Evolutionary conservation across 2,329 filamentous ascomycete genomes (phyloP).

Genomic region (Venturiaceae sp.): DNA sequence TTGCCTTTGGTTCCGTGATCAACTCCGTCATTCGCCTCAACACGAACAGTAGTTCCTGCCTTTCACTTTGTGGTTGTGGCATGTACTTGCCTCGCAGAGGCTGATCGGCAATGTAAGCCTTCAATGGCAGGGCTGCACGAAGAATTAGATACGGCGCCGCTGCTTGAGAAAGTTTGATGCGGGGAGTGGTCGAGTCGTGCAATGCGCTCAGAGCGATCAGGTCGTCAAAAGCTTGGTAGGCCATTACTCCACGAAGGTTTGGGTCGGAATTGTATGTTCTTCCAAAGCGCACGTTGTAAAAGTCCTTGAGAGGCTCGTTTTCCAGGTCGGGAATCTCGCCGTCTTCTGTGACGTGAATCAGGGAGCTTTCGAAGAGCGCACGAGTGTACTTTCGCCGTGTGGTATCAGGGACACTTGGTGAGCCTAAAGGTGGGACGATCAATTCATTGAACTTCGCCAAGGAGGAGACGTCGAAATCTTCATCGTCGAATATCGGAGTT

Average conservation of each 20-base stretch:
- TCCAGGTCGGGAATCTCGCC: constrained; percentile 45
- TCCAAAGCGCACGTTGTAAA: constrained; percentile 59
- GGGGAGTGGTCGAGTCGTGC: constrained; percentile 32
- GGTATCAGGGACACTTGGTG: constrained; percentile 52
- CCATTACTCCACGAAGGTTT: constrained; percentile 59
- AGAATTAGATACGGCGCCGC: constrained; percentile 75
- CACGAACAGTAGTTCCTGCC: constrained; percentile 67
- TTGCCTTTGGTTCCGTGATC: constrained; percentile 58
- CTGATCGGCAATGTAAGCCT: constrained; percentile 82
- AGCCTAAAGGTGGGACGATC: constrained; percentile 65
- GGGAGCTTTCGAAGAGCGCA: constrained; percentile 70
- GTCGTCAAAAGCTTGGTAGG: constrained; percentile 72
- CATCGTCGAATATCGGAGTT: constrained; percentile 45
- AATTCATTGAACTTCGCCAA: constrained; percentile 62
- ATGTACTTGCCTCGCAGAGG: constrained; percentile 70
- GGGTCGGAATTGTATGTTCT: constrained; percentile 60
- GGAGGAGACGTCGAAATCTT: constrained; percentile 69
- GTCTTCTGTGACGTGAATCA: constrained; percentile 63
- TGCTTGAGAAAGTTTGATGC: constrained; percentile 59
- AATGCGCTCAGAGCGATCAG: constrained; percentile 47
- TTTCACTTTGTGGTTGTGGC: constrained; percentile 76
- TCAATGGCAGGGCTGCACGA: constrained; percentile 69
- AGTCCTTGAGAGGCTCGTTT: constrained; percentile 45
- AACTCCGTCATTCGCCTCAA: constrained; percentile 58
- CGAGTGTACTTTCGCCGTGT: constrained; percentile 62